phyloP scores from a whole-genome alignment of 495 filamentous ascomycete species.

The Friedmanniomyces endolithicus region DNA sequence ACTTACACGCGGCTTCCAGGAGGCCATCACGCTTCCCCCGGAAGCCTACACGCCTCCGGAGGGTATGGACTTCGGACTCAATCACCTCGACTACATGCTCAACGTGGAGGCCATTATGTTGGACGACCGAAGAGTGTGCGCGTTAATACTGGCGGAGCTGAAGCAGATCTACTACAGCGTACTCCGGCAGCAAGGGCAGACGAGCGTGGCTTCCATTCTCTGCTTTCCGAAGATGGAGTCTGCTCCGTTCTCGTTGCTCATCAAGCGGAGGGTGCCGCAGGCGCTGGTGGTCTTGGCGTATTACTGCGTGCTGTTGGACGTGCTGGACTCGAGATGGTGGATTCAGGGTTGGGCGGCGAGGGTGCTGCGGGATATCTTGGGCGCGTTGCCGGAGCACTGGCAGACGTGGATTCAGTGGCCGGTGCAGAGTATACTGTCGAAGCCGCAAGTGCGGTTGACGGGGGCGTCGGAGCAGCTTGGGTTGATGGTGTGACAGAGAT shows the following conservation, averaged over 20 bases:
- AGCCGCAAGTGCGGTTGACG: not conserved
- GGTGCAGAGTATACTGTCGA: conserved; percentile 5
- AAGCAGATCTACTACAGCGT: conserved; percentile 14
- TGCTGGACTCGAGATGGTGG: conserved; percentile 13
- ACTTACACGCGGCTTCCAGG: conserved; percentile 5
- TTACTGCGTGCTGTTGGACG: conserved; percentile 15
- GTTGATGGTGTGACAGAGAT: not conserved
- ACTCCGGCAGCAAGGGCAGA: not conserved
- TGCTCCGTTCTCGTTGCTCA: conserved; percentile 9
- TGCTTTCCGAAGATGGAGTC: conserved; percentile 19
- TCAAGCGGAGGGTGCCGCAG: conserved; percentile 15
- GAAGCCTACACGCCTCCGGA: conserved; percentile 7
- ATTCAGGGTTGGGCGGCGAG: conserved; percentile 12
- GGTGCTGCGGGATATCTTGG: conserved; percentile 14
- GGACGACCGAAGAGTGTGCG: conserved; percentile 10
- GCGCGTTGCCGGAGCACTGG: conserved; percentile 12
- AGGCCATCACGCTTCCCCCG: not conserved
- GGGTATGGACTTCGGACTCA: conserved; percentile 20
- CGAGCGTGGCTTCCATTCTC: conserved; percentile 14
- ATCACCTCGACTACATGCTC: conserved; percentile 18
- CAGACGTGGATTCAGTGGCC: conserved; percentile 19
- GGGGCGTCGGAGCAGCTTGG: not conserved
- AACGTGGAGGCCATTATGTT: conserved; percentile 14
- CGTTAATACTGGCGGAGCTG: conserved; percentile 15
- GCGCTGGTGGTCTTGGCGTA: conserved; percentile 17